These are phyloP conservation scores for Venturia oleaginea DNA, from an alignment of 2,329 filamentous ascomycete species.

Conservation along the genomic window DNA sequence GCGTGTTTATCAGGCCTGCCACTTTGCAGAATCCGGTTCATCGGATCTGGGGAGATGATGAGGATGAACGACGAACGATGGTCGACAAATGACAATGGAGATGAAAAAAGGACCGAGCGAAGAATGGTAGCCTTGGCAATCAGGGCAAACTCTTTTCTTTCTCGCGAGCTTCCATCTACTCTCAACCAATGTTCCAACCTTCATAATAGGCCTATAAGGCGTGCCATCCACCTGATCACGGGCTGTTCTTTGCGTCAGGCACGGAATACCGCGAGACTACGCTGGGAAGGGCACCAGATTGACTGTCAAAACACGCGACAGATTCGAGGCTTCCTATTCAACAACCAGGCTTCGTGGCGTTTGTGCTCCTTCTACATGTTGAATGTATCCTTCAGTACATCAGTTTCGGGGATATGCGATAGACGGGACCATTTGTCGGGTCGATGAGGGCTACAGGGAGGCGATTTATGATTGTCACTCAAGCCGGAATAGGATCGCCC, in stretches of 20 bases:
- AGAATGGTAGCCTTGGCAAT: too few relatives aligned
- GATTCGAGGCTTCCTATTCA: not conserved
- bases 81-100: not conserved
- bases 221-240: not conserved
- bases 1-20: not conserved
- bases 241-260: not conserved
- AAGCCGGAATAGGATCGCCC: not conserved
- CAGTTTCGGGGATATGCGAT: not conserved
- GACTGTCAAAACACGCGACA: not conserved
- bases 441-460: not conserved
- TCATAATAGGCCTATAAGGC: not conserved
- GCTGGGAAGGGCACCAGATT: not conserved
- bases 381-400: not conserved
- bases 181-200: not conserved
- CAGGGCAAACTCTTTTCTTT: not conserved
- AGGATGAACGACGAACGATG: not conserved
- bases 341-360: not conserved
- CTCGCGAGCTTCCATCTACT: not conserved
- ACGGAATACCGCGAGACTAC: not conserved
- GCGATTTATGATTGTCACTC: not conserved
- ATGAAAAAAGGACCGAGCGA: not conserved
- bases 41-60: not conserved
- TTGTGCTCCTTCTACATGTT: not conserved
- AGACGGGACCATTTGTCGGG: not conserved
- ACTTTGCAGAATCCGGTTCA: not conserved